Base-by-base conservation (phyloP, 352 stramenopile species). In the Globisporangium abappressorium region DNA sequence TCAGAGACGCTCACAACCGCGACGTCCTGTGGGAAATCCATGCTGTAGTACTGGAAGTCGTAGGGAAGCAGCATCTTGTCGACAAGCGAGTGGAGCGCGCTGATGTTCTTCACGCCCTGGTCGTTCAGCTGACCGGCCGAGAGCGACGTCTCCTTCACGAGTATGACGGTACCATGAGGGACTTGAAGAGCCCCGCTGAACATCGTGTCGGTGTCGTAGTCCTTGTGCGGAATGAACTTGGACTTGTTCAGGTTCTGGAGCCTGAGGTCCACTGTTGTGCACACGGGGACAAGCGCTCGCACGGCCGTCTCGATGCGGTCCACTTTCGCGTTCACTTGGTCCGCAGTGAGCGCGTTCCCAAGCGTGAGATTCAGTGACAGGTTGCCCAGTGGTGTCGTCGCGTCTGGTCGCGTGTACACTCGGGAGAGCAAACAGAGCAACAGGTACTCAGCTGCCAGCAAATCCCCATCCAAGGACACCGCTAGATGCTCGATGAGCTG, bases 1-100 rank as follows among this genome's bases (percentile, higher is more conserved):
- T 90, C 79, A 0, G 87, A 95, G 34, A 95, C 43, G 1, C 76
- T 89, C 30, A 95, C 60, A 33, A 93, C 63, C 0, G 79, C 73
- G 60, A 91, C 80, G 34, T 95, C 84, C 60, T 92, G 85, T 0
- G 86, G 84, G 57, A 95, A 95, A 57, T 93, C 85, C 79, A 92
- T 92, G 55, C 77, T 86, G 75, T 92, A 95, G 60, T 82, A 95
- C 59, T 91, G 80, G 51, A 95, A 95, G 54, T 95, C 87, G 65
- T 95, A 95, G 14, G 84, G 81, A 20, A 95, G 73, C 28, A 92
- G 66, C 82, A 93, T 87, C 69, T 91, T 92, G 30, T 80, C 74
- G 2, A 93, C 76, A 15, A 95, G 76, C 7, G 82, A 84, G 69
- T 93, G 81, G 33, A 95, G 68, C 9, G 84, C 85, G 4, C 72